These are phyloP conservation scores for Sclerotinia subarctica DNA, from an alignment of 2,329 filamentous ascomycete genomes.

Conservation along the genomic window DNA sequence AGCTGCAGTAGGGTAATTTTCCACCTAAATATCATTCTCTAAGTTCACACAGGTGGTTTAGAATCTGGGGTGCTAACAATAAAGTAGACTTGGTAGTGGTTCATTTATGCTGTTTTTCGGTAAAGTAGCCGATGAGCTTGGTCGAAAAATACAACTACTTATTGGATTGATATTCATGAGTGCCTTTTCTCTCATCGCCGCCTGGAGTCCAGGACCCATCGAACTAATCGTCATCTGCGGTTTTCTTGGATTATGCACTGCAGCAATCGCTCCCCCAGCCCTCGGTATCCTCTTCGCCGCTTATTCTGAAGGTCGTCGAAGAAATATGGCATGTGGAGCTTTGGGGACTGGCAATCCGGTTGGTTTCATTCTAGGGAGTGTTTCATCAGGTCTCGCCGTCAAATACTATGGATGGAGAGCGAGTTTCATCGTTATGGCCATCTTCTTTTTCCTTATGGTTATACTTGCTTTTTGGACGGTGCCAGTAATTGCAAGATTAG, in stretches of 20 bases:
- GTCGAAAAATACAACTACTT: conserved; percentile 60
- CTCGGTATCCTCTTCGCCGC: conserved; percentile 62
- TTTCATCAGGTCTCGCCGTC: conserved; percentile 60
- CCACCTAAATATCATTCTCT: not conserved
- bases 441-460: conserved; percentile 60
- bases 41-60: not conserved
- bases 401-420: conserved; percentile 62
- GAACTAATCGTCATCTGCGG: conserved; percentile 62
- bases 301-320: conserved; percentile 57
- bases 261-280: conserved; percentile 61
- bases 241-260: conserved; percentile 61
- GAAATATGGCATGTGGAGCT: conserved; percentile 63
- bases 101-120: conserved; percentile 66
- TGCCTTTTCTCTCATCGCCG: conserved; percentile 53
- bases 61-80: conserved; percentile 4
- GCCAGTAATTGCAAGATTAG: conserved; percentile 50
- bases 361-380: conserved; percentile 46
- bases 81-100: conserved; percentile 55
- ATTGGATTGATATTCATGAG: conserved; percentile 57
- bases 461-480: conserved; percentile 59
- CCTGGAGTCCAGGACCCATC: conserved; percentile 57
- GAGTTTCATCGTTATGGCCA: conserved; percentile 58
- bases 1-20: conserved; percentile 53
- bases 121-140: conserved; percentile 62
- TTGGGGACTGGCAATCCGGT: conserved; percentile 48